Evolutionary conservation across 2,329 filamentous ascomycete species (phyloP), one percentile per base, ranked within the genome.

Genomic region (Cucurbitaria berberidis): DNA sequence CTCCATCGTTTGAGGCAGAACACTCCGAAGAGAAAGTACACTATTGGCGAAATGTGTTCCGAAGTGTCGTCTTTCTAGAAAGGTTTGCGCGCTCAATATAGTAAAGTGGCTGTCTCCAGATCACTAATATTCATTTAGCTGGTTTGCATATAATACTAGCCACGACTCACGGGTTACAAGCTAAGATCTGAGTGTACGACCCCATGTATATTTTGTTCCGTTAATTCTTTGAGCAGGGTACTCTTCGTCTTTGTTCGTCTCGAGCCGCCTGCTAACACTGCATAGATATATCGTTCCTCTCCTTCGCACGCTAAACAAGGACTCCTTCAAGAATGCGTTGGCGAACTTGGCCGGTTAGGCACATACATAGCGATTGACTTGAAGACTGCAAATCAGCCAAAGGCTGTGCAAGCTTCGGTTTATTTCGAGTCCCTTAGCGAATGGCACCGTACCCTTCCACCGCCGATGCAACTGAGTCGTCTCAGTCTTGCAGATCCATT

Each of bases 401-500:
- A 34, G 6, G 47, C 18, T 13, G 32, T 13, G 19, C 47, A 45
- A 21, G 36, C 52, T 39, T 8, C 4, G 42, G n/a, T 44, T 3
- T 32, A 55, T 42, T 42, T 55, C 29, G 22, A 55, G 24, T 51
- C 47, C 22, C 43, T 55, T 29, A 32, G 26, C 8, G 19, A 47
- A 30, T 49, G 47, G 51, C 52, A 51, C 39, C 47, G 47, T 46
- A 34, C 36, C 21, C 52, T 55, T 44, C 52, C 52, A 39, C 52
- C 52, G 19, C 52, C 47, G 26, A 55, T 55, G 52, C 52, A 55
- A 27, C 43, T 55, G 30, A 55, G 52, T 38, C 44, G 42, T 38
- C 43, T 55, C 36, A 55, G 43, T 44, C 22, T 51, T 35, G 43
- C 52, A 38, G 39, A 55, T 38, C 46, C 47, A 5, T 21, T 44